Evolutionary conservation across 139 green algal species (phyloP).

Genomic region (Coelastrella sp.): DNA sequence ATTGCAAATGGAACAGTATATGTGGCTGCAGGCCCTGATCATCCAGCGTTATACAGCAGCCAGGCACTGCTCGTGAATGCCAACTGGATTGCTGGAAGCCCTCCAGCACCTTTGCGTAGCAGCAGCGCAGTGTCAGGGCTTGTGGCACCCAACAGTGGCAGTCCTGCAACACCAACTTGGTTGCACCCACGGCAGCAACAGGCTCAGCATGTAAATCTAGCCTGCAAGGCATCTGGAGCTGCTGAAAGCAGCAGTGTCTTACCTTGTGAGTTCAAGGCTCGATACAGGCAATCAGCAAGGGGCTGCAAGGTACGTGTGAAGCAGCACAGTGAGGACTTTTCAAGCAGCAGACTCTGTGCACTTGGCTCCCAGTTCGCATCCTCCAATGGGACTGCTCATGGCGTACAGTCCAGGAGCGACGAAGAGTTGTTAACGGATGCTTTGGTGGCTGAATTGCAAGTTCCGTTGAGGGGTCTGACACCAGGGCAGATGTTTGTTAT

Average conservation of each 20-base stretch:
- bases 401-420: too few relatives aligned
- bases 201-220: neutral
- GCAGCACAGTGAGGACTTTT: neutral
- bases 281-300: conserved; percentile 62
- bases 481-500: conserved; percentile 82
- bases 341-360: neutral
- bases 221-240: neutral
- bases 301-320: conserved; percentile 42
- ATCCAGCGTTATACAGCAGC: conserved; percentile 70
- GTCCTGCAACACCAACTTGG: too few relatives aligned
- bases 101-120: too few relatives aligned
- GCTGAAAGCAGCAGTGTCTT: neutral
- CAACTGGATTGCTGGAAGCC: conserved; percentile 68
- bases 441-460: conserved; percentile 59
- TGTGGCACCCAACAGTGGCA: too few relatives aligned
- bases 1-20: conserved; percentile 56
- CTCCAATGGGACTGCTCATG: too few relatives aligned
- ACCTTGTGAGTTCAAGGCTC: conserved; percentile 62
- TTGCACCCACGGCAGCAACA: too few relatives aligned
- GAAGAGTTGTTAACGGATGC: too few relatives aligned
- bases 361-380: too few relatives aligned
- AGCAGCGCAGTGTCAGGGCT: too few relatives aligned
- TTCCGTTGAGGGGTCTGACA: conserved; percentile 68
- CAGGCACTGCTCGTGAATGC: conserved; percentile 57
- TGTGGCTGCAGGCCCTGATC: conserved; percentile 66